These are phyloP conservation scores for Byssochlamys sp. DNA, from an alignment of 2,329 filamentous ascomycete genomes.

Conservation along the genomic window DNA sequence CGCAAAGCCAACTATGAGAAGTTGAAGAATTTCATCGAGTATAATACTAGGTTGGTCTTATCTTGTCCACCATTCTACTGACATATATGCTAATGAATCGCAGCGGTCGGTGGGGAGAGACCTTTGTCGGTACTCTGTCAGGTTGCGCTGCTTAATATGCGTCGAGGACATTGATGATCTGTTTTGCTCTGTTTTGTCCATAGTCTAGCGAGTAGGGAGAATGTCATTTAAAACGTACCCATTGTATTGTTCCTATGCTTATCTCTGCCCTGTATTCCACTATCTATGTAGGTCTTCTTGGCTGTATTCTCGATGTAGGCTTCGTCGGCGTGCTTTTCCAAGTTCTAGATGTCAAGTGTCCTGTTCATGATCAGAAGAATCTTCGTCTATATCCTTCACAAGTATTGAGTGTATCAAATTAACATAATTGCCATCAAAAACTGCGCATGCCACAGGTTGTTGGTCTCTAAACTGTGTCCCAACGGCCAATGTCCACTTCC, in stretches of 20 bases:
- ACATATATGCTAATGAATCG: neutral
- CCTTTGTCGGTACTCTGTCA: conserved; percentile 18
- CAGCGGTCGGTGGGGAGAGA: conserved; percentile 26
- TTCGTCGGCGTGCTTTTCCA: neutral
- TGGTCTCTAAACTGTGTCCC: neutral
- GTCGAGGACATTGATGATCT: neutral
- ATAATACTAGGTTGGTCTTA: conserved; percentile 62
- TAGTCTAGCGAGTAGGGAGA: neutral
- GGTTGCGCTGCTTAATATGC: conserved; percentile 1
- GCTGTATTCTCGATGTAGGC: neutral
- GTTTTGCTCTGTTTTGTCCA: neutral
- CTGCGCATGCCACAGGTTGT: neutral
- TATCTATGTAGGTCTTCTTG: neutral
- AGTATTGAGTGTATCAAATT: neutral
- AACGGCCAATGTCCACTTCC: neutral
- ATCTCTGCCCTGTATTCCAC: neutral
- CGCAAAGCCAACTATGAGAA: conserved; percentile 71
- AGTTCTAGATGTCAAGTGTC: neutral
- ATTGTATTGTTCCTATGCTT: neutral
- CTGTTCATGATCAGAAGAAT: too few relatives aligned
- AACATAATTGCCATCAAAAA: neutral
- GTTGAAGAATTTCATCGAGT: conserved; percentile 78
- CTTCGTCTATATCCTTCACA: too few relatives aligned
- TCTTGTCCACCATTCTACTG: neutral
- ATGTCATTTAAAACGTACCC: neutral